A percentile compares a stretch with the other conserved stretches of the same genome.
Conservation (phyloP, 495 filamentous ascomycete genomes). For the Penicillium coffeae region DNA sequence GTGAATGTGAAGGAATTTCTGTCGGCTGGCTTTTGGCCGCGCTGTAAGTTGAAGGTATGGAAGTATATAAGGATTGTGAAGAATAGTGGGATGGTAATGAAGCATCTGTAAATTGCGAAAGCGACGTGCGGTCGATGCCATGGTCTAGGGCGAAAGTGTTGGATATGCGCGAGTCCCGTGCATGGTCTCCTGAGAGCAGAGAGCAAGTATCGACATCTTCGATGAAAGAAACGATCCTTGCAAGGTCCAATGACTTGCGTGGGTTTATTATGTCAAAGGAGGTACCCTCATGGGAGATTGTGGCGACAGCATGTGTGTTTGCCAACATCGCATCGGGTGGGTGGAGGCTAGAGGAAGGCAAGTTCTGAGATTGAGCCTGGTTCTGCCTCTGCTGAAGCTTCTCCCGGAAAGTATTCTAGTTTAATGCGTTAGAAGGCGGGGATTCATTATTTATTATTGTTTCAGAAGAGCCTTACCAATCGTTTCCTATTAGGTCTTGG, state of each 20-base stretch:
- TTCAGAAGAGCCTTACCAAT: conserved; percentile 24
- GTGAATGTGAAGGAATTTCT: conserved; percentile 20
- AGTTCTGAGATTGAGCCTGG: conserved; percentile 15
- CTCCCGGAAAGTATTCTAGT: conserved; percentile 42
- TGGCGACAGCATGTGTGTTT: conserved; percentile 24
- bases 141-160: conserved; percentile 16
- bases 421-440: conserved; percentile 4
- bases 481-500: conserved; percentile 27
- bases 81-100: conserved; percentile 27
- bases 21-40: conserved; percentile 15
- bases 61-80: conserved; percentile 18
- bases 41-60: conserved; percentile 7
- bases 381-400: conserved; percentile 27
- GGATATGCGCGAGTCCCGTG: conserved; percentile 24
- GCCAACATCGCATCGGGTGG: conserved; percentile 32
- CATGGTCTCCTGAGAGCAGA: conserved; percentile 15
- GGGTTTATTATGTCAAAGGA: conserved; percentile 47
- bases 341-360: conserved; percentile 13
- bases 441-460: conserved; percentile 12
- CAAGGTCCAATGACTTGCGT: conserved; percentile 36
- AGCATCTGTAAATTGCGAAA: conserved; percentile 29
- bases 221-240: conserved; percentile 41
- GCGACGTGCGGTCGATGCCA: conserved; percentile 19
- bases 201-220: conserved; percentile 37
- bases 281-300: conserved; percentile 39